phyloP scores from a whole-genome alignment of 108 stramenopile species.

The Pseudonitzschia multistriata region DNA sequence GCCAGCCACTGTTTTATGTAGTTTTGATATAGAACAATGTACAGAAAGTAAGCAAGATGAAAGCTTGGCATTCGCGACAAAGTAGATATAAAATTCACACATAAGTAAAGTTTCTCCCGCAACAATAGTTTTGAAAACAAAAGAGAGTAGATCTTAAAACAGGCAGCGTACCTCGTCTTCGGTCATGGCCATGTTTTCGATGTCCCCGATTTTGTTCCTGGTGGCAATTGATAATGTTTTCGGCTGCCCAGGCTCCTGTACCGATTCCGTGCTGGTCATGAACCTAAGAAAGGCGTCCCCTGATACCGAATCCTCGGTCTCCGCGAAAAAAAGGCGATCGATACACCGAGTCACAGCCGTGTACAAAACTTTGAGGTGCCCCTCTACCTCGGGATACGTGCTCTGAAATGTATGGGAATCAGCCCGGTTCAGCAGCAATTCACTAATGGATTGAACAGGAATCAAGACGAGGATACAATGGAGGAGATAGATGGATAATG shows the following conservation, averaged over 20 bases:
- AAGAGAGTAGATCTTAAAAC: not conserved
- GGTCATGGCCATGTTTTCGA: constrained; percentile 44
- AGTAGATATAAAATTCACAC: too few species aligned
- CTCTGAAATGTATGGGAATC: not conserved
- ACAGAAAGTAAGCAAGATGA: too few species aligned
- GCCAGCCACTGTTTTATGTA: constrained; percentile 16
- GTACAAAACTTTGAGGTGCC: constrained; percentile 51
- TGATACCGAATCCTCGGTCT: constrained; percentile 39
- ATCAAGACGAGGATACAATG: too few species aligned
- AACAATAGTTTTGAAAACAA: not conserved
- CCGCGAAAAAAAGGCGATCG: constrained; percentile 51
- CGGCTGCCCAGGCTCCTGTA: not conserved
- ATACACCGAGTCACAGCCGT: constrained; percentile 52
- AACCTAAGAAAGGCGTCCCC: constrained; percentile 33
- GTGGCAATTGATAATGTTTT: constrained; percentile 29
- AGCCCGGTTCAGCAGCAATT: constrained; percentile 36
- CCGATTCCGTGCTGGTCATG: not conserved
- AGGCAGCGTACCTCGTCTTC: constrained; percentile 28
- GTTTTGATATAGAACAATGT: not conserved
- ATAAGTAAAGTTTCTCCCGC: too few species aligned
- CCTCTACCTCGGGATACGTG: constrained; percentile 45
- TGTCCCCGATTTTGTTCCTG: constrained; percentile 32
- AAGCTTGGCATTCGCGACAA: too few species aligned
- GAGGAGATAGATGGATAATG: too few species aligned
- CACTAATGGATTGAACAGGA: too few species aligned